Evolutionary conservation across 2,329 filamentous ascomycete species (phyloP).

Genomic region (Lachnellula arida): DNA sequence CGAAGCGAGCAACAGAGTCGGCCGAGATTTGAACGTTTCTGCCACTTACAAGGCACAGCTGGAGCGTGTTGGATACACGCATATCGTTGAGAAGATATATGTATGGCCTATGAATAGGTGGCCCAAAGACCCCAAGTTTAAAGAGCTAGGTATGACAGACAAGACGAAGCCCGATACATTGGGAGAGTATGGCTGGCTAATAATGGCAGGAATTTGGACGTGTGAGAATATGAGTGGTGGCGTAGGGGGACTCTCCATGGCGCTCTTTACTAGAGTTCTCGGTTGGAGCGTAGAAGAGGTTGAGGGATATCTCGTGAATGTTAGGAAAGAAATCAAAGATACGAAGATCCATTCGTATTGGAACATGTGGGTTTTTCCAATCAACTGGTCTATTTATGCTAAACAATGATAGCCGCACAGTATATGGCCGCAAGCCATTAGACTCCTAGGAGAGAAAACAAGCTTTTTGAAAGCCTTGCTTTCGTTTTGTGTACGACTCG

Average conservation of each 20-base stretch:
- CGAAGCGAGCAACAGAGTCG: constrained; percentile 29
- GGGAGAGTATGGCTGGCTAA: no score
- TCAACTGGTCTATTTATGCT: no score
- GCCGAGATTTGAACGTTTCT: constrained; percentile 30
- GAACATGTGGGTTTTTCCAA: constrained; percentile 8
- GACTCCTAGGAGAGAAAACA: no score
- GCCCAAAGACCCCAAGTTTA: constrained; percentile 41
- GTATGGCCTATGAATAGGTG: constrained; percentile 48
- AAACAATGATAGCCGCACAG: no score
- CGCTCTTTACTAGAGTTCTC: constrained; percentile 14
- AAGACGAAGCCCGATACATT: no score
- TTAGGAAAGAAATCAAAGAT: constrained; percentile 32
- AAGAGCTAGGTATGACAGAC: background rate
- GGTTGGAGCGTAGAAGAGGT: constrained; percentile 13
- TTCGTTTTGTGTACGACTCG: no score
- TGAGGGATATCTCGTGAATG: constrained; percentile 29
- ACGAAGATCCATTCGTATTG: constrained; percentile 31
- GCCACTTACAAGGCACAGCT: constrained; percentile 8
- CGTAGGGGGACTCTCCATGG: constrained; percentile 12
- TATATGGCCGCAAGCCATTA: no score
- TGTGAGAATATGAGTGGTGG: constrained; percentile 13
- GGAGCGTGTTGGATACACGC: constrained; percentile 14
- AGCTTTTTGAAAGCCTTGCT: no score
- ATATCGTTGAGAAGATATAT: constrained; percentile 37
- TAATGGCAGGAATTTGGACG: constrained; percentile 9